Base-by-base conservation (phyloP, 768 basidiomycete genomes). In the Lentinus tigrinus region DNA sequence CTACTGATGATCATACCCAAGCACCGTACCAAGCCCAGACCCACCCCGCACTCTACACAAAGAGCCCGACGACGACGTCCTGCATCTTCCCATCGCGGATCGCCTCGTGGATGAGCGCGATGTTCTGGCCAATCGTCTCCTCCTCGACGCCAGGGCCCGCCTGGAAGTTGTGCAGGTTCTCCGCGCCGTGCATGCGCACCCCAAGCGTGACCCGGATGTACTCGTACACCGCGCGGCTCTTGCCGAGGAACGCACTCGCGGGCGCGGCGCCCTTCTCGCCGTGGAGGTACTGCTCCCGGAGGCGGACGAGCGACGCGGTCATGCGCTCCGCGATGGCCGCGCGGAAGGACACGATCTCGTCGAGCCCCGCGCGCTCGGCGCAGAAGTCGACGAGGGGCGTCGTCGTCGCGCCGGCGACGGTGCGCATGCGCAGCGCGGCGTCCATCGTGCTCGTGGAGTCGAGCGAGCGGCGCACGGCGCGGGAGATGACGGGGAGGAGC, bases 161-260 rank as follows among this genome's bases (percentile, higher is more conserved):
- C 60, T 75, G 81, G 63, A 84, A 88, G 8, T 74, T 72, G 40
- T 76, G 74, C 59, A 85, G 76, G 67, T 94, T 94, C 64, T 91
- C 89, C 8, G 79, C 76, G 16, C 91, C 91, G 61, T 92, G 85
- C 89, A 92, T 93, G 63, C 76, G 76, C 59, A 93, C 82, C n/a
- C 89, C 89, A 27, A 94, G 74, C 8, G 78, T 81, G 21, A 81
- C 58, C 34, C 93, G 79, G 5, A 95, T 82, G 61, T 85, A 95
- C 69, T 89, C 85, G 71, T 95, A 95, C 23, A 94, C 70, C 5
- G 83, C 75, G 11, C 83, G 79, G 3, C 91, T 91, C 68, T 81
- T 82, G 67, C 83, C 84, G 57, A 95, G 78, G 71, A 78, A 84
- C 10, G 66, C 65, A 60, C 85, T 83, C 2, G 93, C 91, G 0